Base-by-base conservation (phyloP, 352 stramenopile species). In the Pythium volutum region DNA sequence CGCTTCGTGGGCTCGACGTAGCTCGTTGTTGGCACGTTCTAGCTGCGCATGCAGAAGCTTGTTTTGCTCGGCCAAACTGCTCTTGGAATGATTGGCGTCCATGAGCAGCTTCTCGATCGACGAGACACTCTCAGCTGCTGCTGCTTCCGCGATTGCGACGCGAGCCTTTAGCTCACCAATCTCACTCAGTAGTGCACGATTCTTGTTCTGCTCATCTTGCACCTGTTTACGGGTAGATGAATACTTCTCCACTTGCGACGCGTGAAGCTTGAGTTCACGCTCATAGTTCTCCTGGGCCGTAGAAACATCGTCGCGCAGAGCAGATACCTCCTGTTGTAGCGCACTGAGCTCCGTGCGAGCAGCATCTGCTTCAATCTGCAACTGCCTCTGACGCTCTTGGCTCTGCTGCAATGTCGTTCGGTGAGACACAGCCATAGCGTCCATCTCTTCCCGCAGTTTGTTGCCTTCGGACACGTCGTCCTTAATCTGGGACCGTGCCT, bases 201-300 rank as follows among this genome's bases (percentile, higher is more conserved):
- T 66, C 53, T 66, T 59, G 34, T 73, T 75, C 46, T 74, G 70
- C 26, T 79, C 60, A 22, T 81, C 71, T 49, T 90, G 77, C 48
- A 90, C 67, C 38, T 79, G 66, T 39, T 81, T 79, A 20, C 80
- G 75, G 43, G 71, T 72, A 11, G 74, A 64, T 2, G 79, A 75
- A 15, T 79, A 70, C 58, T 82, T 85, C 15, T 75, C 64, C 8
- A 89, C 79, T 59, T 91, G 77, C 3, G 72, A 66, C 0, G 86
- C 79, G 42, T 94, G 87, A 39, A 92, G 64, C 58, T 93, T 82
- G 23, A 96, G 59, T 56, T 96, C 87, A 11, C 86, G 81, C 56
- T 93, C 83, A 53, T 96, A 96, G 59, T 94, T 91, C 20, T 84
- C 77, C 31, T 86, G 79, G 12, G 84, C 80, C 1, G 52, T 70